These are phyloP conservation scores for Pythium dissotocum DNA, from an alignment of 352 stramenopile species.

Conservation along the genomic window DNA sequence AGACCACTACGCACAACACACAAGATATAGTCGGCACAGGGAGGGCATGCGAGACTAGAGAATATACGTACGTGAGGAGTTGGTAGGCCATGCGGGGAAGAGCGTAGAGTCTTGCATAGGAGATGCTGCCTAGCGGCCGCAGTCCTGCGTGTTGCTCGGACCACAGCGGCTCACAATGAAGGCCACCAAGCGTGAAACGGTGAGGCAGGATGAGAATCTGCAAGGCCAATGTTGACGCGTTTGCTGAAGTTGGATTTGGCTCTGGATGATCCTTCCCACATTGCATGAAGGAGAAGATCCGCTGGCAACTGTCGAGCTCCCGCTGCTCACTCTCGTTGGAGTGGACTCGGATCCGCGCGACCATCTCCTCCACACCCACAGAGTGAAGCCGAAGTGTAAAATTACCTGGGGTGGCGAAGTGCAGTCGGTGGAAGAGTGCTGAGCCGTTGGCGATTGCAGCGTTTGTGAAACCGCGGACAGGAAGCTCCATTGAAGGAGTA, in stretches of 20 bases:
- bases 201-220: conserved; percentile 15
- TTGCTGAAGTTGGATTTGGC: not conserved
- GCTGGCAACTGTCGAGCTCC: conserved; percentile 1
- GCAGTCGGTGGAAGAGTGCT: conserved; percentile 37
- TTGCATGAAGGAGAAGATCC: conserved; percentile 22
- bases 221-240: not conserved
- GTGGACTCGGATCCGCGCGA: conserved; percentile 47
- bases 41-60: no score
- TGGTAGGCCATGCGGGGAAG: conserved; percentile 46
- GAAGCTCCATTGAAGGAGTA: not conserved
- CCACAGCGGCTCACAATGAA: conserved; percentile 48
- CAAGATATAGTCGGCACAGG: not conserved
- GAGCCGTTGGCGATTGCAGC: conserved; percentile 40
- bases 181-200: conserved; percentile 8
- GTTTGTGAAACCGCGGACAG: conserved; percentile 9
- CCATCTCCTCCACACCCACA: conserved; percentile 28
- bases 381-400: conserved; percentile 43
- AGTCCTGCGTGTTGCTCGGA: conserved; percentile 33
- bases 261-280: conserved; percentile 10
- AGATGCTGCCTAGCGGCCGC: conserved; percentile 24
- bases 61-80: conserved; percentile 55
- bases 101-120: conserved; percentile 34
- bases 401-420: conserved; percentile 42
- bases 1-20: conserved; percentile 26
- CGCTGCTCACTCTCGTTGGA: conserved; percentile 24